Percentiles rank a stretch among this genome's conserved stretches.
These are phyloP conservation scores for Tulasnella sp. DNA, from an alignment of 768 basidiomycete genomes.

Conservation along the genomic window DNA sequence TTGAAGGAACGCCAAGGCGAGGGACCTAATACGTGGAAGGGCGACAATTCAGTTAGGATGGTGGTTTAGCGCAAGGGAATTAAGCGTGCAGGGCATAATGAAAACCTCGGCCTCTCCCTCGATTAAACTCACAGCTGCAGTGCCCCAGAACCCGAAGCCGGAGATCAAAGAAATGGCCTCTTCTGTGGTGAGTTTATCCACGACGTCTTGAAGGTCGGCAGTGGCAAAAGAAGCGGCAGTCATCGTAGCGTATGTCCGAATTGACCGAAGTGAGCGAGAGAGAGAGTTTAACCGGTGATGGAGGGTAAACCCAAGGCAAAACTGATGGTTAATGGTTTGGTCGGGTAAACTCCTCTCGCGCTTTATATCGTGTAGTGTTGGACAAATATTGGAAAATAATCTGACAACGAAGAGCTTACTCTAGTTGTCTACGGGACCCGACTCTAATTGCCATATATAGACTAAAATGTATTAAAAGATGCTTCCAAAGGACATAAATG, in stretches of 20 bases:
- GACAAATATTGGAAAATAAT: too few relatives aligned
- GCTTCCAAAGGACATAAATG: neutral
- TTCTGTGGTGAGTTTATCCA: constrained; percentile 59
- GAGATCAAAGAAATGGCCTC: constrained; percentile 66
- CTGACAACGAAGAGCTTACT: neutral
- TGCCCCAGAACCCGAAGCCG: constrained; percentile 46
- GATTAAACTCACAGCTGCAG: constrained; percentile 26
- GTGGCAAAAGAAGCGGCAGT: constrained; percentile 11
- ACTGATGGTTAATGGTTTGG: neutral
- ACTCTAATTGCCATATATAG: neutral
- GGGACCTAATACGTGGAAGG: constrained; percentile 33
- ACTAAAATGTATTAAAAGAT: neutral
- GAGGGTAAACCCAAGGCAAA: neutral
- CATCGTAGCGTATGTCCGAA: too few relatives aligned
- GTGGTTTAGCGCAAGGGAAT: neutral
- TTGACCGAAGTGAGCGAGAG: too few relatives aligned
- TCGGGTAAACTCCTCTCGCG: neutral
- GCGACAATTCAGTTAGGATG: too few relatives aligned
- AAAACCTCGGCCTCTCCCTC: neutral
- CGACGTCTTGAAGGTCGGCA: constrained; percentile 45
- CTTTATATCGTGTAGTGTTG: neutral
- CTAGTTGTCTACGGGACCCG: neutral
- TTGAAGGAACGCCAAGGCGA: constrained; percentile 59
- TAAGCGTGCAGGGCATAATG: neutral
- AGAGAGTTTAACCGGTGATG: neutral